Conservation (phyloP, 208 protist genomes). For the Leishmania mexicana region DNA sequence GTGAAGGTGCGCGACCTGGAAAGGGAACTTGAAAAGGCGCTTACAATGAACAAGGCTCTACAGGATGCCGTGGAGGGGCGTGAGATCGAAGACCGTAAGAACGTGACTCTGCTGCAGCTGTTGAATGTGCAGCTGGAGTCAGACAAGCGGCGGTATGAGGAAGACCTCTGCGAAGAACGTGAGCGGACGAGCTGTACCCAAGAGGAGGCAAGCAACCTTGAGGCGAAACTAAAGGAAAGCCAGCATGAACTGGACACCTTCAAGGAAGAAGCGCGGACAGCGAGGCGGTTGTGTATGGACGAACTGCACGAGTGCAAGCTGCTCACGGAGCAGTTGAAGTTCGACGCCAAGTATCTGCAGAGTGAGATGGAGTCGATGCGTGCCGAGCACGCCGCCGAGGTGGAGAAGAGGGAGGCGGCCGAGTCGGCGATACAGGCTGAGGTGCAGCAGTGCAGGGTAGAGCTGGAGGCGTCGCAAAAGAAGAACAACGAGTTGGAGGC, state of each 20-base stretch:
- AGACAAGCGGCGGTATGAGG: slow-evolving; percentile 68
- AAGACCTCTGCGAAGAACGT: slow-evolving; percentile 55
- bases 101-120: slow-evolving; percentile 85
- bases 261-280: slow-evolving; percentile 41
- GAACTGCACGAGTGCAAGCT: slow-evolving; percentile 73
- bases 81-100: slow-evolving; percentile 82
- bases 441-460: slow-evolving; percentile 44
- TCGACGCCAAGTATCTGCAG: slow-evolving; percentile 80
- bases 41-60: slow-evolving; percentile 67
- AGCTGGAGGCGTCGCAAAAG: slow-evolving; percentile 64
- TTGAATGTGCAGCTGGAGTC: slow-evolving; percentile 83
- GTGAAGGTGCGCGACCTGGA: slow-evolving; percentile 50
- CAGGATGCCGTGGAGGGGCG: slow-evolving; percentile 72
- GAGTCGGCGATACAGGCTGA: slow-evolving; percentile 36
- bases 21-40: slow-evolving; percentile 78
- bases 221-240: slow-evolving; percentile 39
- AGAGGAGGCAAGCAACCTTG: slow-evolving; percentile 43
- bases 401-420: slow-evolving; percentile 37
- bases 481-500: slow-evolving; percentile 68
- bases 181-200: slow-evolving; percentile 29
- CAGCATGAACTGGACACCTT: slow-evolving; percentile 54
- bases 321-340: slow-evolving; percentile 85
- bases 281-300: slow-evolving; percentile 34
- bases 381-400: slow-evolving; percentile 32
- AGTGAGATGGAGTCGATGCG: slow-evolving; percentile 64